A percentile compares a stretch with the other conserved stretches of the same genome.
Evolutionary conservation across 2,329 filamentous ascomycete species (phyloP).

Genomic region (Aureobasidium sp.): DNA sequence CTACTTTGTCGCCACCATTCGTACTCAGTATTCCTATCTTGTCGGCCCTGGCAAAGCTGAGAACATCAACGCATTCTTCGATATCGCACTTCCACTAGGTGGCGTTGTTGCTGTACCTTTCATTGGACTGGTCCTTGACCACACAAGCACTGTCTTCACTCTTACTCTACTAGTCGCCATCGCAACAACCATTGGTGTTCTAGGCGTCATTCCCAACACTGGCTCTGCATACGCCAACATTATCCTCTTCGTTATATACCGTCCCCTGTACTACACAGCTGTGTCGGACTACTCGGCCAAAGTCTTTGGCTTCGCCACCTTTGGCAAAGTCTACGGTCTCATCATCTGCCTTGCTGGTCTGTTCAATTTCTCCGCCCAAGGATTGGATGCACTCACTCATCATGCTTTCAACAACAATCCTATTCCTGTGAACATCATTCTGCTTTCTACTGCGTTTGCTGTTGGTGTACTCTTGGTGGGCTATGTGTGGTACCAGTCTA

Average conservation of each 20-base stretch:
- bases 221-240: conserved; percentile 72
- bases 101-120: conserved; percentile 81
- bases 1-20: conserved; percentile 83
- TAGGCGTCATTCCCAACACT: conserved; percentile 63
- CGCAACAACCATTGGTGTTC: conserved; percentile 65
- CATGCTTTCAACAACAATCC: conserved; percentile 63
- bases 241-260: conserved; percentile 71
- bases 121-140: conserved; percentile 72
- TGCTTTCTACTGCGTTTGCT: conserved; percentile 53
- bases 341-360: conserved; percentile 81
- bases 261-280: conserved; percentile 84
- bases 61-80: conserved; percentile 75
- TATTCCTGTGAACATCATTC: conserved; percentile 63
- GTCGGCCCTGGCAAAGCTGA: conserved; percentile 57
- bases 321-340: conserved; percentile 87
- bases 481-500: conserved; percentile 53
- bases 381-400: conserved; percentile 70
- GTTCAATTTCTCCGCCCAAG: conserved; percentile 76
- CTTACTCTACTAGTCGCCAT: conserved; percentile 60
- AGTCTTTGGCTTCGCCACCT: conserved; percentile 85
- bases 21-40: conserved; percentile 71
- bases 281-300: conserved; percentile 84
- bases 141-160: conserved; percentile 62
- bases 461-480: conserved; percentile 58
- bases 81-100: conserved; percentile 73